A percentile compares a stretch with the other conserved stretches of the same genome.
phyloP scores from a whole-genome alignment of 305 asterid genomes.

The Rubia balearica region DNA sequence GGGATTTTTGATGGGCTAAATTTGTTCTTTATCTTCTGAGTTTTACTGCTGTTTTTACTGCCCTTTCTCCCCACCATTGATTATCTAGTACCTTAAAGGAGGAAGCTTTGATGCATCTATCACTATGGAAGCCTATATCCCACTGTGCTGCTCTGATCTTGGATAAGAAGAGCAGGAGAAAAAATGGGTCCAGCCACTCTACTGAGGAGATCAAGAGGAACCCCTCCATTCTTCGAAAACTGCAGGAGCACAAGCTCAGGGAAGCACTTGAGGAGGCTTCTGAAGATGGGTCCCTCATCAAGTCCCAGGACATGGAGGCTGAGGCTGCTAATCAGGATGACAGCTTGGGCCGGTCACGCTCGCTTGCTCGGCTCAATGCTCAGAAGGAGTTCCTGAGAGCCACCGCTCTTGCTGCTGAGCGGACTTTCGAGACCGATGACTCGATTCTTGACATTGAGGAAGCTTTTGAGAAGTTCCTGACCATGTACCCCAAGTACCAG shows the following conservation, averaged over 20 bases:
- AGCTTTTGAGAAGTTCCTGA: conserved; percentile 71
- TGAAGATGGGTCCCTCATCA: conserved; percentile 81
- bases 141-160: conserved; percentile 86
- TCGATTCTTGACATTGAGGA: conserved; percentile 57
- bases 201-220: conserved; percentile 47
- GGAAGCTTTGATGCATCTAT: conserved; percentile 75
- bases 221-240: conserved; percentile 59
- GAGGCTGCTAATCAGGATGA: conserved; percentile 55
- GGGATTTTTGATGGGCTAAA: conserved; percentile 45
- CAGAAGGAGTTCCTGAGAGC: conserved; percentile 84
- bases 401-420: conserved; percentile 91
- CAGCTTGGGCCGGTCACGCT: conserved; percentile 72
- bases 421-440: conserved; percentile 46
- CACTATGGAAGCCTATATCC: conserved; percentile 94
- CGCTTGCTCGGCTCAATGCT: conserved; percentile 76
- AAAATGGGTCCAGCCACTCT: conserved; percentile 46
- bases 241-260: conserved; percentile 82
- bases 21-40: conserved; percentile 20
- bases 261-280: conserved; percentile 98
- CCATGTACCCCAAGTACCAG: conserved; percentile 82
- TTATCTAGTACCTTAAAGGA: conserved; percentile 15
- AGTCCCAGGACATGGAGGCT: conserved; percentile 74
- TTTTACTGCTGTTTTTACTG: conserved; percentile 21
- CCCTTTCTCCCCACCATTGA: conserved; percentile 25
- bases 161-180: conserved; percentile 84